These are phyloP conservation scores for Leccinum angustisporum DNA, from an alignment of 1,284 basidiomycete genomes.

Conservation along the genomic window DNA sequence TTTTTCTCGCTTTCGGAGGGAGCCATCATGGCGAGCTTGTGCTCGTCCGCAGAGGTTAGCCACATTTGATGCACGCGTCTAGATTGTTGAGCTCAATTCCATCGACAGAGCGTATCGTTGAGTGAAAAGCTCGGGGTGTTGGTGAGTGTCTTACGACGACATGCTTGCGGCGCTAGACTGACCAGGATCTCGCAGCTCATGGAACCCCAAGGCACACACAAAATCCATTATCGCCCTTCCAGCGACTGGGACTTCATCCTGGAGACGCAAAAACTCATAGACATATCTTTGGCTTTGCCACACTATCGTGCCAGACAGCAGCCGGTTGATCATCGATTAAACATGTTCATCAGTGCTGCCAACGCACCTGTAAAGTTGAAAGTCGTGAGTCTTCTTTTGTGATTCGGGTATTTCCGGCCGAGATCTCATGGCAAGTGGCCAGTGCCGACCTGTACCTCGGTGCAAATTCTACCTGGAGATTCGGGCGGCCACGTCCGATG, in stretches of 20 bases:
- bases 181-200: conserved; percentile 10
- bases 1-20: conserved; percentile 2
- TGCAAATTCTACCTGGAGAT: conserved; percentile 67
- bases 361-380: conserved; percentile 60
- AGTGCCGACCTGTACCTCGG: conserved; percentile 66
- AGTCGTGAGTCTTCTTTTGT: conserved; percentile 52
- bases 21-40: conserved; percentile 23
- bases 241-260: conserved; percentile 64
- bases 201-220: conserved; percentile 44
- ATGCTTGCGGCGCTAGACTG: not conserved
- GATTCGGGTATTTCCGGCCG: not conserved
- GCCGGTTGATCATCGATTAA: conserved; percentile 65
- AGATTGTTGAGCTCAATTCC: conserved; percentile 9
- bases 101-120: conserved; percentile 24
- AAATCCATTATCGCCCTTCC: conserved; percentile 53
- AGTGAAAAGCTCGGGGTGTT: conserved; percentile 18
- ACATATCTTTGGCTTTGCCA: conserved; percentile 65
- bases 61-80: not conserved
- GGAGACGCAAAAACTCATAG: conserved; percentile 52
- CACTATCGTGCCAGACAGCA: conserved; percentile 74
- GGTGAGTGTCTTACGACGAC: conserved; percentile 10
- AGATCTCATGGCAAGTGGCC: conserved; percentile 9
- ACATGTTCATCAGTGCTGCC: conserved; percentile 60
- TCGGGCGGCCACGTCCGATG: conserved; percentile 55
- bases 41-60: conserved; percentile 33